Evolutionary conservation across 495 filamentous ascomycete species (phyloP).

Genomic region (Chlorociboria aeruginascens): DNA sequence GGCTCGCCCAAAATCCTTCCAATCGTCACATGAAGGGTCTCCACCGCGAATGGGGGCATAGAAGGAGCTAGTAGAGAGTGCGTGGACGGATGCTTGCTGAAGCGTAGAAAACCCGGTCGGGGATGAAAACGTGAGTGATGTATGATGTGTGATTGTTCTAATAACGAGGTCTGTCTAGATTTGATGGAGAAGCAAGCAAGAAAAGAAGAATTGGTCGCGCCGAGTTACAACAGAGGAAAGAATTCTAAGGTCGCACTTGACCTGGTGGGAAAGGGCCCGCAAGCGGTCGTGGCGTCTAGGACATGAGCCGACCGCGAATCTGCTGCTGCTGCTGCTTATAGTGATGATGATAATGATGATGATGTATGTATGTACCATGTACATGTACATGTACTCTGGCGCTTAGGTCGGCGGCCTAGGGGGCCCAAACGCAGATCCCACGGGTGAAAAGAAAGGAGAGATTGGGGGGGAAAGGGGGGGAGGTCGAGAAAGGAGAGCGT

Average conservation of each 20-base stretch:
- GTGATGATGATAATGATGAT: too few relatives aligned
- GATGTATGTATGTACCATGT: too few relatives aligned
- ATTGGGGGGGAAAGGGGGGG: too few relatives aligned
- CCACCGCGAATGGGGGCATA: slow-evolving; percentile 1
- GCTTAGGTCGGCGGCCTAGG: slow-evolving; percentile 16
- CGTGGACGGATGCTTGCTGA: too few relatives aligned
- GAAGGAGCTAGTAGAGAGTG: too few relatives aligned
- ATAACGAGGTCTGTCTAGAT: too few relatives aligned
- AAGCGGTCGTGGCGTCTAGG: slow-evolving; percentile 17
- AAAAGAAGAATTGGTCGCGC: slow-evolving; percentile 6
- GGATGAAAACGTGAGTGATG: too few relatives aligned
- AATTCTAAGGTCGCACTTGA: slow-evolving; percentile 17
- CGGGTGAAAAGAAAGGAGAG: slow-evolving; percentile 7
- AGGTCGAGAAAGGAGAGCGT: slow-evolving; percentile 8
- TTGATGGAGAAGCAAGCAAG: slow-evolving; percentile 3
- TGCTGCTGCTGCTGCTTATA: too few relatives aligned
- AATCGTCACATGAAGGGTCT: slow-evolving; percentile 19
- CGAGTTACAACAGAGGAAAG: slow-evolving; percentile 16
- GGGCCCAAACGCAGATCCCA: slow-evolving; percentile 16
- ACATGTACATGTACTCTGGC: slow-evolving; percentile 12
- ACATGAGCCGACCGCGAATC: not conserved
- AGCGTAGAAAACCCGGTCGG: too few relatives aligned
- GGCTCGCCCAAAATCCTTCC: slow-evolving; percentile 19
- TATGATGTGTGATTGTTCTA: too few relatives aligned
- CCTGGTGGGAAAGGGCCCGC: slow-evolving; percentile 13